These are phyloP conservation scores for Diaporthe helianthi DNA, from an alignment of 2,329 filamentous ascomycete species.

Conservation along the genomic window DNA sequence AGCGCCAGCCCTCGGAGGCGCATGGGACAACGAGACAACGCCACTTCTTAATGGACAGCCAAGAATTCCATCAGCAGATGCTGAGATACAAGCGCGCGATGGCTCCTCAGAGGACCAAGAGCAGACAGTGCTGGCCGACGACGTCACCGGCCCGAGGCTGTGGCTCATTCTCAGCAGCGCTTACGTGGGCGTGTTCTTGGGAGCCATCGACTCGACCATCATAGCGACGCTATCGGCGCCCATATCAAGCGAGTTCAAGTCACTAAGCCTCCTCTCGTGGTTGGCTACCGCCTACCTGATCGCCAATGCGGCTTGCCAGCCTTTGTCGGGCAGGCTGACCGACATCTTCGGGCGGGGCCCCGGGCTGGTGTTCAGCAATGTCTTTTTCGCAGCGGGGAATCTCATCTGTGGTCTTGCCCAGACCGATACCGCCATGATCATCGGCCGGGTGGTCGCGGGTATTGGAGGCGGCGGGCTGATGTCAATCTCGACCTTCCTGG, in stretches of 20 bases:
- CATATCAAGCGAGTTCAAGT: constrained; percentile 84
- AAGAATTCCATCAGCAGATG: background rate
- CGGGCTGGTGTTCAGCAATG: constrained; percentile 79
- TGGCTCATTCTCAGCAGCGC: constrained; percentile 61
- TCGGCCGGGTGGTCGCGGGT: constrained; percentile 80
- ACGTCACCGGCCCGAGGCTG: constrained; percentile 56
- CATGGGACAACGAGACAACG: constrained; percentile 31
- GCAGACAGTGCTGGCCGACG: constrained; percentile 54
- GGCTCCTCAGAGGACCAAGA: constrained; percentile 48
- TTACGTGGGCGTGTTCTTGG: constrained; percentile 69
- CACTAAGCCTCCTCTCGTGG: constrained; percentile 84
- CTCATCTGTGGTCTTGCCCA: constrained; percentile 80
- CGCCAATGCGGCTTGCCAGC: constrained; percentile 85
- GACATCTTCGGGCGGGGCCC: constrained; percentile 86
- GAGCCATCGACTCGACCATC: constrained; percentile 77
- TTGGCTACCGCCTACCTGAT: constrained; percentile 88
- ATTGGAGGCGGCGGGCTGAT: constrained; percentile 82
- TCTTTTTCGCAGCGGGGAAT: constrained; percentile 82
- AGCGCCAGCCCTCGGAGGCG: constrained; percentile 17
- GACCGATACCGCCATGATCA: constrained; percentile 72
- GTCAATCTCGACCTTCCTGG: constrained; percentile 76
- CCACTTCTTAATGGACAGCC: constrained; percentile 34
- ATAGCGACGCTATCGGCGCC: constrained; percentile 85
- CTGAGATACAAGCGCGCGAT: constrained; percentile 13
- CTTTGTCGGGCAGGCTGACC: constrained; percentile 82